Evolutionary conservation across 2,329 filamentous ascomycete genomes (phyloP), one percentile per base, ranked within the genome.

Genomic region (Diaporthe citriasiana): DNA sequence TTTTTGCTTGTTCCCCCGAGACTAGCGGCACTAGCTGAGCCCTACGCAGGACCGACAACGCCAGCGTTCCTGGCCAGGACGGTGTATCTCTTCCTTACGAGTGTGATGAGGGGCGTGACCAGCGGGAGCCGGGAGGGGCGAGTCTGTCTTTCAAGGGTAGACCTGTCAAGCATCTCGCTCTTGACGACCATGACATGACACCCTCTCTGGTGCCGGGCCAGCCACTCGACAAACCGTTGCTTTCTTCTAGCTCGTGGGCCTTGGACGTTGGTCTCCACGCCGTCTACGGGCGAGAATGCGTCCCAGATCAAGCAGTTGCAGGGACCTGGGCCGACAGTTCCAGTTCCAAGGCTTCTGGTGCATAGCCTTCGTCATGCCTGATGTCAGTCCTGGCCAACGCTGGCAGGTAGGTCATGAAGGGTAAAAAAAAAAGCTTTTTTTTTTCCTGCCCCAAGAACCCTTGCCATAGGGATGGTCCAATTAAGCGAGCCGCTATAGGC

Each of bases 1-100:
- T 70, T 57, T 70, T 56, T 55, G 56, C 27, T 53, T 33, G 50
- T 53, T 42, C 56, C 50, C 45, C 70, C 56, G 56, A 42, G n/a
- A 65, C 45, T 71, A 71, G 70, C 70, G 70, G 56, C 56, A 55
- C 25, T 53, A 71, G 70, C 47, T 71, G 69, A 60, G 47, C 69
- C 42, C 69, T 71, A 60, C 30, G 47, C 63, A 53, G 47, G 33
- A 68, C 63, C 12, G 47, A 38, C 30, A 27, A 51, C n/a, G 25
- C 45, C 47, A 12, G 63, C 40, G 63, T 60, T 50, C 45, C 47
- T 71, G 30, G n/a, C n/a, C n/a, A n/a, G n/a, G n/a, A n/a, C n/a
- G n/a, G n/a, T 50, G 45, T 47, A 7, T n/a, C 2, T 22, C 45
- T 6, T 15, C 9, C 12, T 5, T 33, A 50, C 22, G 27, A 47